Evolutionary conservation across 2,329 filamentous ascomycete species (phyloP).

Genomic region (Penicillium glabrum): DNA sequence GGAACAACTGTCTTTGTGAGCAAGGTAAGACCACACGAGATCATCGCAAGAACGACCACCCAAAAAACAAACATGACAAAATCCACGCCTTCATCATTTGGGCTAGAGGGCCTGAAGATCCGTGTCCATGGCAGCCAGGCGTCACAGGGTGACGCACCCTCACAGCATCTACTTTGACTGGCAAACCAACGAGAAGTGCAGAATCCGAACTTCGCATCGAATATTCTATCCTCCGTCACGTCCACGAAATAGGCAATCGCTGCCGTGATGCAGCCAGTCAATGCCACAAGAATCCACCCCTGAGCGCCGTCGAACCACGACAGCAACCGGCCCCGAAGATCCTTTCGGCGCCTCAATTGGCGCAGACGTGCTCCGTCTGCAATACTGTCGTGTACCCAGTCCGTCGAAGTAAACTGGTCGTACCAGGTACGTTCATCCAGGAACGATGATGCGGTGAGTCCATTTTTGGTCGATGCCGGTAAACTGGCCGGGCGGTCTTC

Average conservation of each 20-base stretch:
- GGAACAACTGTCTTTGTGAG: slow-evolving; percentile 93
- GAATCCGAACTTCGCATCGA: slow-evolving; percentile 89
- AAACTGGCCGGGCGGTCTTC: slow-evolving; percentile 16
- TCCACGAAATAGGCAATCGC: slow-evolving; percentile 85
- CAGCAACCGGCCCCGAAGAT: slow-evolving; percentile 75
- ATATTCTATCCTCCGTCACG: slow-evolving; percentile 78
- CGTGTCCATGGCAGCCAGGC: slow-evolving; percentile 67
- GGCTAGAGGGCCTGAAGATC: slow-evolving; percentile 54
- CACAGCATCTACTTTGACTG: slow-evolving; percentile 68
- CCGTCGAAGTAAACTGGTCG: slow-evolving; percentile 95
- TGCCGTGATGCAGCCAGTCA: slow-evolving; percentile 85
- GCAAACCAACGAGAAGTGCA: slow-evolving; percentile 72
- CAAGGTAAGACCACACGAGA: slow-evolving; percentile 77
- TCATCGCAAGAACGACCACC: slow-evolving; percentile 67
- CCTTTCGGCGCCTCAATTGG: slow-evolving; percentile 75
- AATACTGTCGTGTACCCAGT: slow-evolving; percentile 98
- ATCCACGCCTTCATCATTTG: slow-evolving; percentile 64
- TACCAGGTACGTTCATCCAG: slow-evolving; percentile 94
- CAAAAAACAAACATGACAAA: slow-evolving; percentile 73
- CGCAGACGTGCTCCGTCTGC: slow-evolving; percentile 89
- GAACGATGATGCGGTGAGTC: slow-evolving; percentile 60
- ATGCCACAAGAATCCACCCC: slow-evolving; percentile 88
- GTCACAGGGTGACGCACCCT: slow-evolving; percentile 54
- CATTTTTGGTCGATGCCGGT: slow-evolving; percentile 48
- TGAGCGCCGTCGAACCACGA: slow-evolving; percentile 83